Base-by-base conservation (phyloP, 495 filamentous ascomycete genomes). In the Hypoxylon subgilvum region DNA sequence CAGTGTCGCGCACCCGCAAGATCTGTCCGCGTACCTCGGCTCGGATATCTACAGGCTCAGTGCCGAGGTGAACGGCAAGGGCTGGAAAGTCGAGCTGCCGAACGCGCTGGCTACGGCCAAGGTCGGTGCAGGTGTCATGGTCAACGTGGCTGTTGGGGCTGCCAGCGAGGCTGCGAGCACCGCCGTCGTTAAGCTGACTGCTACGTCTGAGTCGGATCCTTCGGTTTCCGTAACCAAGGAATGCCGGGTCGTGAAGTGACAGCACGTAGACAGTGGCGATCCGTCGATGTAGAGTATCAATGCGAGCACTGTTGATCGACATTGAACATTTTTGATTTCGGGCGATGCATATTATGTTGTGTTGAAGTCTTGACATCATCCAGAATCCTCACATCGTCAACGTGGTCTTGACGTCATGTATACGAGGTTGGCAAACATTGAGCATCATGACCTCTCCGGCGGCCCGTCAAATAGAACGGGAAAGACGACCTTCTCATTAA, bases 201-300 rank as follows among this genome's bases (percentile, higher is more conserved):
- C 67, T 27, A 76, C 66, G 41, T 72, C 69, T 9, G 73, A 74
- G 61, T 74, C 70, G 6, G 65, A 74, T 49, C 61, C 67, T 7
- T 27, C 18, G 1, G 40, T 70, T 17, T 64, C 55, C 8, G 43
- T 53, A n/a, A 60, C 52, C 6, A 52, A 52, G 12, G 52, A 63
- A 30, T 71, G 69, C n/a, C 60, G 50, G 12, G 66, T 71, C 9
- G 52, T 39, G 52, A 62, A 55, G 41, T 66, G 18, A 51, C 22
- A 22, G 23, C 3, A 8, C 23, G 23, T 3, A 27, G 3, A 27
- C 4, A 27, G 8, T 27, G 8, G 23, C 23, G 4, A 27, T 27
- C 23, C 23, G 3, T 27, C n/a, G n/a, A n/a, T n/a, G n/a, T n/a
- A n/a, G n/a, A 27, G 23, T 27, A 27, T 27, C 23, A 27, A 27